These are phyloP conservation scores for Kurtzmaniella fragi DNA, from an alignment of 805 yeast genomes.

Conservation along the genomic window DNA sequence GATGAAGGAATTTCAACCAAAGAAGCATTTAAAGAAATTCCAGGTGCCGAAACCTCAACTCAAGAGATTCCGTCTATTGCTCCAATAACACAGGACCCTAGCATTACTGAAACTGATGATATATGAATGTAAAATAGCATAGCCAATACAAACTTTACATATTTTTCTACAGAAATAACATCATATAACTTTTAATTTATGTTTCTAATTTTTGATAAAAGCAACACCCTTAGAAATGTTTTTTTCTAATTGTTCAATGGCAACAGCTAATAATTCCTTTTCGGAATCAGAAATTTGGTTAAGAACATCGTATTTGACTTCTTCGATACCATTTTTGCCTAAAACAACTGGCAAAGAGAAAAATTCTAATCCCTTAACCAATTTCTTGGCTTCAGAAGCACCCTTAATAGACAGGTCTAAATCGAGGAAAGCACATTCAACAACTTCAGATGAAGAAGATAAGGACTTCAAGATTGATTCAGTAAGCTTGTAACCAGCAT, in stretches of 20 bases:
- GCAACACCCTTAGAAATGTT: slow-evolving; percentile 58
- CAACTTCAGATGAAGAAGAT: slow-evolving; percentile 26
- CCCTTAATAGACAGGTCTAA: slow-evolving; percentile 48
- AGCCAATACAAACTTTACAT: no score
- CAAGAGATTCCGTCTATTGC: no score
- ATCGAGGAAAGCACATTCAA: slow-evolving; percentile 49
- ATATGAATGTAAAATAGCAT: no score
- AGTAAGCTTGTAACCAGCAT: slow-evolving; percentile 75
- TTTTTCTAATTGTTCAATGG: slow-evolving; percentile 47
- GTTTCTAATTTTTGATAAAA: slow-evolving; percentile 29
- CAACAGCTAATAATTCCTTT: slow-evolving; percentile 47
- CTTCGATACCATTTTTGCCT: slow-evolving; percentile 49
- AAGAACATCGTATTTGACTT: slow-evolving; percentile 51
- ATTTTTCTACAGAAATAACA: no score
- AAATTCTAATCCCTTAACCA: slow-evolving; percentile 41
- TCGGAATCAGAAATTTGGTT: slow-evolving; percentile 47
- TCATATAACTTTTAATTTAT: not conserved
- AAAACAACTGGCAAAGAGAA: slow-evolving; percentile 63
- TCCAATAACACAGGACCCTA: no score
- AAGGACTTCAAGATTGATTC: slow-evolving; percentile 58
- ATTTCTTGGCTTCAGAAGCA: slow-evolving; percentile 45
- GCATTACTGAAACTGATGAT: no score
- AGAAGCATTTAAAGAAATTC: no score
- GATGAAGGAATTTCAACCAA: no score
- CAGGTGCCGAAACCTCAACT: no score